Conservation (phyloP, 2,329 filamentous ascomycete genomes). For the Coniochaeta sp. region DNA sequence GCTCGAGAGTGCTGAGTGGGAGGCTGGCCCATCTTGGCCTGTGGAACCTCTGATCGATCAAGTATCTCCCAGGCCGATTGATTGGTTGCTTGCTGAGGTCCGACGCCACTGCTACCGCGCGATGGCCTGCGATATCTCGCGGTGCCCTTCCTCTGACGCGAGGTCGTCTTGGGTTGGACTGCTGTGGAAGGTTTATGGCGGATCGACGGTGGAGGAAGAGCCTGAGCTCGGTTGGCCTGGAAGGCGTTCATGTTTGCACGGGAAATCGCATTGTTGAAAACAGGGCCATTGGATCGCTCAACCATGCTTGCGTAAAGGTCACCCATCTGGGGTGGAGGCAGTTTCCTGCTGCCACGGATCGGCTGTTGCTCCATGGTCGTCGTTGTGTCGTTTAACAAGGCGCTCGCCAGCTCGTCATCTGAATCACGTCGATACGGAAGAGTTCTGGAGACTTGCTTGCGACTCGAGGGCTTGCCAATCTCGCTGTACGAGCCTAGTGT, state of each 20-base stretch:
- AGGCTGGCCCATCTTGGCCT: background rate
- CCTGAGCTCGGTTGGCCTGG: background rate
- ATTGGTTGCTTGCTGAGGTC: background rate
- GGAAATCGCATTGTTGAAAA: background rate
- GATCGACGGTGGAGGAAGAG: background rate
- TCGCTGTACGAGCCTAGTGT: background rate
- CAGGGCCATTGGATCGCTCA: background rate
- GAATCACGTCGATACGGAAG: background rate
- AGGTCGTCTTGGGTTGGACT: background rate
- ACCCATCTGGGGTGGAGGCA: background rate
- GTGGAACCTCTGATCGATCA: background rate
- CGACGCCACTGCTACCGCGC: background rate
- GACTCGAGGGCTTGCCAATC: too few relatives aligned
- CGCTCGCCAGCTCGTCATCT: background rate
- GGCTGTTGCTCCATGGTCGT: background rate
- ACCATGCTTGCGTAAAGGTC: background rate
- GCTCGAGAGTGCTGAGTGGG: background rate
- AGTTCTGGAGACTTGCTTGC: background rate
- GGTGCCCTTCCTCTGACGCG: background rate
- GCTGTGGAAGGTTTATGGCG: background rate
- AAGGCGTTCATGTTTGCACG: background rate
- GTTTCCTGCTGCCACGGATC: background rate
- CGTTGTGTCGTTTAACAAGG: background rate
- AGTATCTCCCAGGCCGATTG: background rate
- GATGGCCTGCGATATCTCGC: background rate